phyloP scores from a whole-genome alignment of 1,139 yeast genomes.

The Geotrichum europaeum region DNA sequence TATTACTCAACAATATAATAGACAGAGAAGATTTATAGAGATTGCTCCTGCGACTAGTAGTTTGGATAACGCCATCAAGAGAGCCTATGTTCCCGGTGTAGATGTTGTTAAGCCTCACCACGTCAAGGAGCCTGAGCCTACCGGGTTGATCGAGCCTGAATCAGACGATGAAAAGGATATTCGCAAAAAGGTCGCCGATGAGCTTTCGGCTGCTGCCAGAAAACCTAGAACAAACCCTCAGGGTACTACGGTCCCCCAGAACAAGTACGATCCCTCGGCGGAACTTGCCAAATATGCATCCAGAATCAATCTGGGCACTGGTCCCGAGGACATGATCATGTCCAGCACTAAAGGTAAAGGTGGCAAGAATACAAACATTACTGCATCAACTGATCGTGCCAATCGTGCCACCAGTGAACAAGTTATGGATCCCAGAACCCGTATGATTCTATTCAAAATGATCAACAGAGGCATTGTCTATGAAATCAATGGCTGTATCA shows the following conservation, averaged over 20 bases:
- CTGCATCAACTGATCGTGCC: constrained; percentile 53
- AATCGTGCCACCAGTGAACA: constrained; percentile 96
- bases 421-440: constrained; percentile 90
- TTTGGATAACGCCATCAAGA: background rate
- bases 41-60: background rate
- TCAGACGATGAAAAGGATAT: background rate
- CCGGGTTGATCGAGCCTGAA: background rate
- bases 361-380: constrained; percentile 11
- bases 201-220: constrained; percentile 11
- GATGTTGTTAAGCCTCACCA: background rate
- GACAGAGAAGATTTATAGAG: constrained; percentile 19
- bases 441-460: constrained; percentile 72
- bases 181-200: constrained; percentile 8
- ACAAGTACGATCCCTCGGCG: constrained; percentile 18
- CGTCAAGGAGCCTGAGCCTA: background rate
- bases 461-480: constrained; percentile 78
- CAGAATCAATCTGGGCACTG: constrained; percentile 17
- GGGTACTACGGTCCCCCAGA: constrained; percentile 13
- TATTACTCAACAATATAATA: constrained; percentile 25
- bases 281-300: constrained; percentile 16
- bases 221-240: constrained; percentile 20
- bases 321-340: constrained; percentile 17
- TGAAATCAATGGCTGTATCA: constrained; percentile 85
- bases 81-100: constrained; percentile 3
- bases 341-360: constrained; percentile 17